These are phyloP conservation scores for Posidonia oceanica DNA, from an alignment of 116 monocot genomes.

Conservation along the genomic window DNA sequence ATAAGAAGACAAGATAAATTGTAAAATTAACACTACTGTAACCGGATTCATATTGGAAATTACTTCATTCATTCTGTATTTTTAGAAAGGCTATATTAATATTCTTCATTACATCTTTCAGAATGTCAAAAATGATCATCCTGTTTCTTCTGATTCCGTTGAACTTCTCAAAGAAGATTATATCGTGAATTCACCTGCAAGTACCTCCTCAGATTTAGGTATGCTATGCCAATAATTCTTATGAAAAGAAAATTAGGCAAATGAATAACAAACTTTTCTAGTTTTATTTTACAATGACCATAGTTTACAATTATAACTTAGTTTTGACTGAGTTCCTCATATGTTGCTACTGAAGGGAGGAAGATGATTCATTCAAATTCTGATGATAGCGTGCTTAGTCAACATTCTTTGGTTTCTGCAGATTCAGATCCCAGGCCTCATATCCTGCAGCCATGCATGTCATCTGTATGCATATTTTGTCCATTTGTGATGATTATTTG, in stretches of 20 bases:
- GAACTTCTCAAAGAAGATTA: slow-evolving; percentile 13
- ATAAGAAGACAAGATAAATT: too few species aligned
- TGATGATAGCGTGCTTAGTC: not conserved
- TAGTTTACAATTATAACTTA: not conserved
- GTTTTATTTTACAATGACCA: not conserved
- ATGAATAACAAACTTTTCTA: not conserved
- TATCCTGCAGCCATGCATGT: slow-evolving; percentile 33
- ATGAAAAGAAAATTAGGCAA: not conserved
- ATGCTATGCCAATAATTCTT: slow-evolving; percentile 3
- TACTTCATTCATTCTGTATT: slow-evolving; percentile 2
- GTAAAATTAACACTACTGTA: too few species aligned
- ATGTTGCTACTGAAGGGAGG: not conserved
- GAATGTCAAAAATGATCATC: slow-evolving; percentile 19
- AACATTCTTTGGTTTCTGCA: slow-evolving; percentile 2
- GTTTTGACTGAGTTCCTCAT: not conserved
- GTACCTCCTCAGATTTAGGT: slow-evolving; percentile 13
- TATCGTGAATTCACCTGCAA: slow-evolving; percentile 11
- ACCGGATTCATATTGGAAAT: not conserved
- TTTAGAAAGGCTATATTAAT: not conserved
- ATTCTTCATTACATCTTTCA: slow-evolving; percentile 14
- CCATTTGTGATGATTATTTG: too few species aligned
- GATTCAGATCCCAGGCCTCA: slow-evolving; percentile 17
- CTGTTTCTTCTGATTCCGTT: slow-evolving; percentile 27
- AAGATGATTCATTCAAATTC: not conserved
- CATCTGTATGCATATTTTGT: slow-evolving; percentile 36